These are phyloP conservation scores for Chaetoceros tenuissimus DNA, from an alignment of 108 stramenopile species.

Conservation along the genomic window DNA sequence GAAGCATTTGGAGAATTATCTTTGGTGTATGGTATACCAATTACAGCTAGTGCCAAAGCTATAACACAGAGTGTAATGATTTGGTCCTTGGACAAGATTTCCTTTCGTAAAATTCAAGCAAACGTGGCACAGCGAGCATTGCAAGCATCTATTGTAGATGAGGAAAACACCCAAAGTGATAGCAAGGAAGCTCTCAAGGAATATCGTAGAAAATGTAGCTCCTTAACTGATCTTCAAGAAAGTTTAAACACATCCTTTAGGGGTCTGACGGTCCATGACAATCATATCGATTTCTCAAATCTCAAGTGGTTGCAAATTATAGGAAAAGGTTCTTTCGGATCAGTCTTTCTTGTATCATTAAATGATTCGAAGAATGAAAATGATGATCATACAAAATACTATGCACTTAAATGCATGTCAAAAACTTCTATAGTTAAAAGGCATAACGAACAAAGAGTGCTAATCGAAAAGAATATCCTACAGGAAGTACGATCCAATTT, in stretches of 20 bases:
- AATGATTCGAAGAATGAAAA: slow-evolving; percentile 7
- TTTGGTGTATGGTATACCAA: slow-evolving; percentile 33
- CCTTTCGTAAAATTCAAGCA: slow-evolving; percentile 29
- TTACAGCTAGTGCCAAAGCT: slow-evolving; percentile 21
- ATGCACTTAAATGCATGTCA: slow-evolving; percentile 37
- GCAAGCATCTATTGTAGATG: slow-evolving; percentile 10
- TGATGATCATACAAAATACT: slow-evolving; percentile 7
- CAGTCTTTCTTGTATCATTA: slow-evolving; percentile 26
- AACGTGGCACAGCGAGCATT: slow-evolving; percentile 23
- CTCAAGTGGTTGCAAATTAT: slow-evolving; percentile 6
- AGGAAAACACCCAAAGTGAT: not conserved
- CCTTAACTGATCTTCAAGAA: slow-evolving; percentile 28
- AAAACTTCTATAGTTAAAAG: slow-evolving; percentile 26
- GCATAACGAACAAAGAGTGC: slow-evolving; percentile 24
- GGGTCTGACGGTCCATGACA: too few species aligned
- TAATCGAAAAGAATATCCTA: slow-evolving; percentile 36
- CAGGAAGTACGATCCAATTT: slow-evolving; percentile 23
- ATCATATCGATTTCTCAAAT: not conserved
- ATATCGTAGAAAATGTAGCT: slow-evolving; percentile 17
- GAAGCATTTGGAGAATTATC: slow-evolving; percentile 37
- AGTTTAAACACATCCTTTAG: slow-evolving; percentile 8
- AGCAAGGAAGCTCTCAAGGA: slow-evolving; percentile 6
- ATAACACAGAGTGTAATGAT: slow-evolving; percentile 25
- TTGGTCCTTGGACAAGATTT: slow-evolving; percentile 26
- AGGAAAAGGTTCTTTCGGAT: slow-evolving; percentile 32